Evolutionary conservation across 2,329 filamentous ascomycete genomes (phyloP).

Genomic region (Apiospora rasikravindrae): DNA sequence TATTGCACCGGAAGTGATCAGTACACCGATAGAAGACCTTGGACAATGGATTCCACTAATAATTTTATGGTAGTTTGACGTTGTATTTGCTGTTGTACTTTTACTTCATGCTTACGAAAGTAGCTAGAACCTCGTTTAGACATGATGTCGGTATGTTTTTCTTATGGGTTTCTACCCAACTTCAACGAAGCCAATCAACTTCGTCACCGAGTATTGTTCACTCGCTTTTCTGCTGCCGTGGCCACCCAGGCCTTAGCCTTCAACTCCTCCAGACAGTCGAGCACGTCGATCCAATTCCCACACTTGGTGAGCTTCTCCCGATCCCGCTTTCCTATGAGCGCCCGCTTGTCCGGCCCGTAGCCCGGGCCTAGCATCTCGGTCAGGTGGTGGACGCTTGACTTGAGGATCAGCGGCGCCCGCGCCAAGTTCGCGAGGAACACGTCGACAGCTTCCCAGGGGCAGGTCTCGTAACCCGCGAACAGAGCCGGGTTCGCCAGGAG

Average conservation of each 20-base stretch:
- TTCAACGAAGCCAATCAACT: not conserved
- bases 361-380: conserved; percentile 69
- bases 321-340: conserved; percentile 62
- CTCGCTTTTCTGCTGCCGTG: not conserved
- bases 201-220: not conserved
- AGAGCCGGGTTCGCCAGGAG: conserved; percentile 71
- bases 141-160: not conserved
- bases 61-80: too few species aligned
- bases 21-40: too few species aligned
- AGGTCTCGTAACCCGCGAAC: conserved; percentile 61
- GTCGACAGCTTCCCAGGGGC: conserved; percentile 68
- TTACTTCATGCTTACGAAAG: not conserved
- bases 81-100: not conserved
- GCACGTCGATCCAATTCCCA: conserved; percentile 59
- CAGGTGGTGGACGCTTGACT: conserved; percentile 69
- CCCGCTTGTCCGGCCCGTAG: conserved; percentile 56
- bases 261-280: conserved; percentile 63
- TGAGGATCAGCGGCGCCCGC: conserved; percentile 63
- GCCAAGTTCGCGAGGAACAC: conserved; percentile 65
- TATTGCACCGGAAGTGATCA: not conserved
- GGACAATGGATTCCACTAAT: too few species aligned
- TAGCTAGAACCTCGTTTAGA: not conserved
- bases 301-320: conserved; percentile 54
- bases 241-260: not conserved
- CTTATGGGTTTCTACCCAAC: not conserved